Percentiles rank a stretch among this genome's conserved stretches.
phyloP scores from a whole-genome alignment of 176 grass and related monocot genomes.

The maize (Zea mays) region Zm-B73-REFERENCE-NAM-5.0 NC_050098.1:215639001-215639500 shows the following conservation, averaged over 20 bases:
- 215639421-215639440: not conserved
- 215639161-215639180: no score
- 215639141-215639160: no score
- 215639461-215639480: not conserved
- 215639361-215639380: not conserved
- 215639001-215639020: constrained; percentile 6
- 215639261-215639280: not conserved
- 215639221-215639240: not conserved
- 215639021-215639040: constrained; percentile 21
- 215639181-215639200: no score
- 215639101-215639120: no score
- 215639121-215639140: no score
- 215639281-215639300: not conserved
- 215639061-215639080: no score
- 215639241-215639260: not conserved
- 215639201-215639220: not conserved
- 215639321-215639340: not conserved
- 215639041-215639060: no score
- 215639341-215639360: constrained; percentile 4
- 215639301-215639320: not conserved
- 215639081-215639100: no score
- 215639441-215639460: not conserved
- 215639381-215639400: not conserved
- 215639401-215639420: not conserved
- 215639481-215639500: constrained; percentile 8